These are phyloP conservation scores for Tylopilus rubrobrunneus DNA, from an alignment of 768 basidiomycete species.

Conservation along the genomic window DNA sequence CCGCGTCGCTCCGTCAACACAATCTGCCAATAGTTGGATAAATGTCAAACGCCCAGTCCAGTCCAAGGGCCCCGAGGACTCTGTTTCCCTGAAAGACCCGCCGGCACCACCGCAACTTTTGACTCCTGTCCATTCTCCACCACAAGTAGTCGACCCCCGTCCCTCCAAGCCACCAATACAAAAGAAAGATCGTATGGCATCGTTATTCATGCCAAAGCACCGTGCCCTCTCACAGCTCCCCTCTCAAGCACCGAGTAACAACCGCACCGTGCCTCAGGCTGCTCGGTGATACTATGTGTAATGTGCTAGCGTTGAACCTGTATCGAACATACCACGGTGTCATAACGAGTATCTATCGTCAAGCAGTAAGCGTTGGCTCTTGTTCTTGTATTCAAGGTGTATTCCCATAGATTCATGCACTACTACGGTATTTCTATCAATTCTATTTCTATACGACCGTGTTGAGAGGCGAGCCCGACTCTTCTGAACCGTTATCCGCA, in stretches of 20 bases:
- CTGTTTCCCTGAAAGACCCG: conserved; percentile 17
- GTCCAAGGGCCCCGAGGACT: conserved; percentile 9
- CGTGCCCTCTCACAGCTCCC: conserved; percentile 57
- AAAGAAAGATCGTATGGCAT: conserved; percentile 63
- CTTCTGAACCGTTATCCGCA: neutral
- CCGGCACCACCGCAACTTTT: conserved; percentile 21
- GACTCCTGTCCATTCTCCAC: conserved; percentile 10
- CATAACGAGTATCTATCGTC: conserved; percentile 4
- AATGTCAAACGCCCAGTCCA: conserved; percentile 44
- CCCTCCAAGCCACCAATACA: conserved; percentile 36
- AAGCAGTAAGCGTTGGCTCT: neutral
- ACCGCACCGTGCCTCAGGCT: conserved; percentile 15
- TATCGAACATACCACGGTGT: neutral
- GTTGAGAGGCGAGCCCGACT: neutral
- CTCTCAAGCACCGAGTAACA: conserved; percentile 26
- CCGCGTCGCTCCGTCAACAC: conserved; percentile 31
- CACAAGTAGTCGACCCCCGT: conserved; percentile 25
- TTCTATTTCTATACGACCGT: conserved; percentile 10
- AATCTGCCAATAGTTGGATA: conserved; percentile 37
- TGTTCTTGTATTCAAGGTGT: conserved; percentile 13
- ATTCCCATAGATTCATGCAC: conserved; percentile 8
- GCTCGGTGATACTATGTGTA: conserved; percentile 14
- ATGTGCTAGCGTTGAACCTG: neutral
- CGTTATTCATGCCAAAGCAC: conserved; percentile 72
- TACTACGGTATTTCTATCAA: conserved; percentile 1